These are phyloP conservation scores for Paramecium pentaurelia DNA, from an alignment of 73 alveolate genomes.

Conservation along the genomic window DNA sequence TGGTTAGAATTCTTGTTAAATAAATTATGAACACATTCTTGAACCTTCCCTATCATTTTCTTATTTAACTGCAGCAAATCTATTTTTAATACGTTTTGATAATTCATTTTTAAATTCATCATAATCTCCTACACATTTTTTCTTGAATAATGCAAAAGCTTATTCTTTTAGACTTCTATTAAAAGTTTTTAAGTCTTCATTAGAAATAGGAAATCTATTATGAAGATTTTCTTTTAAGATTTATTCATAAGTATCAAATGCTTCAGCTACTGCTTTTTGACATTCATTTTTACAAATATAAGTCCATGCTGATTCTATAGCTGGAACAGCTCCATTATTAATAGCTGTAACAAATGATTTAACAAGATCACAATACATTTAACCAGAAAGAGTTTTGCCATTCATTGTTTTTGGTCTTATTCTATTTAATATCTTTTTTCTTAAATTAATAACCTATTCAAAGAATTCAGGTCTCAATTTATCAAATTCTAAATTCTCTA, in stretches of 20 bases:
- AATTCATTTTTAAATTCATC: slow-evolving; percentile 70
- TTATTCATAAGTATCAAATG: slow-evolving; percentile 64
- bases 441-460: slow-evolving; percentile 80
- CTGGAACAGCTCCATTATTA: slow-evolving; percentile 87
- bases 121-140: slow-evolving; percentile 72
- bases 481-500: slow-evolving; percentile 82
- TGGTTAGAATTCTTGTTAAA: slow-evolving; percentile 66
- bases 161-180: slow-evolving; percentile 72
- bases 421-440: slow-evolving; percentile 83
- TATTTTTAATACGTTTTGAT: slow-evolving; percentile 64
- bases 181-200: slow-evolving; percentile 67
- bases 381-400: slow-evolving; percentile 86
- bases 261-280: slow-evolving; percentile 67
- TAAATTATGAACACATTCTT: slow-evolving; percentile 65
- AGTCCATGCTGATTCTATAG: slow-evolving; percentile 75
- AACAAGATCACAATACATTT: slow-evolving; percentile 77
- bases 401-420: slow-evolving; percentile 85
- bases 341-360: slow-evolving; percentile 76
- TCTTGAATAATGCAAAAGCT: slow-evolving; percentile 67
- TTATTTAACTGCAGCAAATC: slow-evolving; percentile 64
- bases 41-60: slow-evolving; percentile 79
- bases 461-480: slow-evolving; percentile 93
- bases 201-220: slow-evolving; percentile 57
- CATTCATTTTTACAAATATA: slow-evolving; percentile 82
- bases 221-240: slow-evolving; percentile 52